Percentiles rank a stretch among this genome's conserved stretches.
phyloP scores from a whole-genome alignment of 257 asterid genomes.

The Vinca minor region DNA sequence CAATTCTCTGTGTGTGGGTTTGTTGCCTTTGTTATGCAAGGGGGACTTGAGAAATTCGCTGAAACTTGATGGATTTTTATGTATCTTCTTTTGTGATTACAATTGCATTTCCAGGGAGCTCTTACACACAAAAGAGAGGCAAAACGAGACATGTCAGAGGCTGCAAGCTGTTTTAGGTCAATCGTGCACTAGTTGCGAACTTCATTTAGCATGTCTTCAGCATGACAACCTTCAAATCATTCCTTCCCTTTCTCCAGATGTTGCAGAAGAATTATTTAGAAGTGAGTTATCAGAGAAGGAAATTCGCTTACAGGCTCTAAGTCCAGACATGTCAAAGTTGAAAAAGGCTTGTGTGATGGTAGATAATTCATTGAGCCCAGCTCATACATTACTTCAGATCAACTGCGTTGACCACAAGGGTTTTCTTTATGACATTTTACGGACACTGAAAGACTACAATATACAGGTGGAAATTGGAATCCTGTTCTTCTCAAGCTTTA shows the following conservation, averaged over 20 bases:
- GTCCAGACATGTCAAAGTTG: slow-evolving; percentile 51
- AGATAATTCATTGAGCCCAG: slow-evolving; percentile 78
- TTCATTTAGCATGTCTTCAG: slow-evolving; percentile 51
- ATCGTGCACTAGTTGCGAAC: slow-evolving; percentile 65
- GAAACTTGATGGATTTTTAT: neutral
- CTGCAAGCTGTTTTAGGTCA: slow-evolving; percentile 59
- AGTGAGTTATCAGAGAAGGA: slow-evolving; percentile 48
- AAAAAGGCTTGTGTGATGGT: slow-evolving; percentile 45
- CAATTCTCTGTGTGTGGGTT: neutral
- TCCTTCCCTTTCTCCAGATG: slow-evolving; percentile 46
- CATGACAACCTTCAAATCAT: slow-evolving; percentile 33
- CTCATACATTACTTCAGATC: slow-evolving; percentile 82
- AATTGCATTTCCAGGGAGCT: slow-evolving; percentile 45
- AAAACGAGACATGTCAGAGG: slow-evolving; percentile 40
- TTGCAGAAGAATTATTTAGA: slow-evolving; percentile 60
- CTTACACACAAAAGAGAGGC: slow-evolving; percentile 60
- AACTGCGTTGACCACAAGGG: slow-evolving; percentile 75
- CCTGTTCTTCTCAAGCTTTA: neutral
- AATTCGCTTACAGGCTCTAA: slow-evolving; percentile 52
- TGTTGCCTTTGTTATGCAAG: neutral
- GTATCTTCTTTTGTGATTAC: slow-evolving; percentile 6
- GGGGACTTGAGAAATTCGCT: neutral
- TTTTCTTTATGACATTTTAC: slow-evolving; percentile 64
- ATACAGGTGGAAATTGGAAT: slow-evolving; percentile 57
- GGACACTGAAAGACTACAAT: slow-evolving; percentile 65